Evolutionary conservation across 257 asterid genomes (phyloP), one percentile per base, ranked within the genome.

Genomic region (Solanum ahanhuiri): DNA sequence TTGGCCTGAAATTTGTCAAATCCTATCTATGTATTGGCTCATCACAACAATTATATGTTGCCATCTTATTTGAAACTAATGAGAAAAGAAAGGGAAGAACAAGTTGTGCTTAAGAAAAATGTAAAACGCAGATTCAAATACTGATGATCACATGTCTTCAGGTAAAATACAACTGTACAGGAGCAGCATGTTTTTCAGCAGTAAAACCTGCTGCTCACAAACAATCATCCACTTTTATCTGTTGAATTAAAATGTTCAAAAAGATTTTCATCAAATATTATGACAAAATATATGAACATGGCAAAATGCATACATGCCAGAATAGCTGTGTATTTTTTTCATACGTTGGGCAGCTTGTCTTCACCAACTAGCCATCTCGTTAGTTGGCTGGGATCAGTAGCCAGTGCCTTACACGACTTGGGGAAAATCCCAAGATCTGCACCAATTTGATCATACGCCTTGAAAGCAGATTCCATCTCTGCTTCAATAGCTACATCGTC

Each of bases 361-460:
- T 96, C 98, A 41, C 99, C 99, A 51, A 95, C 90, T 73, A 96
- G 91, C 98, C 98, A 96, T 85, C 98, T 88, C 8, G 99, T 96
- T 84, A 95, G 88, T 91, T 94, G 99, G 93, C 98, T 95, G 6
- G 99, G 98, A 85, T 96, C 98, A 7, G 86, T 76, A 66, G 95
- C 97, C 81, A 92, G 85, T 81, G 95, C 92, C 45, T 90, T 93
- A 90, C 96, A 96, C 3, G 98, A 92, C 89, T 92, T 94, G 20
- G 98, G 98, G 89, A 96, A 90, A 64, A 96, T 91, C 90, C 99
- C 98, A 30, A 96, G 99, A 90, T 96, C 95, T 48, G 89, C 85
- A 76, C 98, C 92, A 14, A 91, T 91, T 45, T 82, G 93, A 41
- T 91, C 89, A 82, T 84, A 93, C 82, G 89, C 92, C 76, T 84